phyloP scores from a whole-genome alignment of 495 filamentous ascomycete genomes.

The Penicillium angulare region DNA sequence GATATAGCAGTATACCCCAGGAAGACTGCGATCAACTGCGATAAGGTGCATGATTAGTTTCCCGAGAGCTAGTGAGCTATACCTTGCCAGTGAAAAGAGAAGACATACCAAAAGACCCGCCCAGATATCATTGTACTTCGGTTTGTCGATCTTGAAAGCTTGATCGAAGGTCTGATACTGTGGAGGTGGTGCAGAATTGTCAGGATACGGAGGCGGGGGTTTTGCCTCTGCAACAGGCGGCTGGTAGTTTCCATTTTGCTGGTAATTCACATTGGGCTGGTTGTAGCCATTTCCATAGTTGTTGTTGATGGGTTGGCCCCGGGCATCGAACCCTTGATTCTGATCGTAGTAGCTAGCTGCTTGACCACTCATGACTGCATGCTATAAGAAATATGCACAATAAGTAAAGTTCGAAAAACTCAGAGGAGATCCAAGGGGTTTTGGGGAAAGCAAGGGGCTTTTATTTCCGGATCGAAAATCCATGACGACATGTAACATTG shows the following conservation, averaged over 20 bases:
- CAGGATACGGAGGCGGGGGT: slow-evolving; percentile 22
- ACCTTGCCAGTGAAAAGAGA: not conserved
- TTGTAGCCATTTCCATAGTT: slow-evolving; percentile 7
- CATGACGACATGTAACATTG: slow-evolving; percentile 22
- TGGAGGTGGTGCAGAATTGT: slow-evolving; percentile 32
- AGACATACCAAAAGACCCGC: slow-evolving; percentile 67
- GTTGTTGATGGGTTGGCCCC: slow-evolving; percentile 18
- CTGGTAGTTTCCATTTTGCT: slow-evolving; percentile 19
- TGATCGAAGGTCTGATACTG: slow-evolving; percentile 58
- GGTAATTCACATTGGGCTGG: slow-evolving; percentile 12
- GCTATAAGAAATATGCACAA: not conserved
- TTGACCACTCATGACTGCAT: slow-evolving; percentile 43
- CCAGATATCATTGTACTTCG: slow-evolving; percentile 89
- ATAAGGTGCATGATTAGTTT: slow-evolving; percentile 11
- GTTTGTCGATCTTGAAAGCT: slow-evolving; percentile 73
- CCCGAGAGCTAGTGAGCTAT: too few species aligned
- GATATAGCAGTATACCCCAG: slow-evolving; percentile 76
- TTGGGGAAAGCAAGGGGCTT: slow-evolving; percentile 17
- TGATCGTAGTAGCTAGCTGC: slow-evolving; percentile 42
- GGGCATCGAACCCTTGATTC: slow-evolving; percentile 24
- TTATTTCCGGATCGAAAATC: slow-evolving; percentile 17
- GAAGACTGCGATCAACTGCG: slow-evolving; percentile 67
- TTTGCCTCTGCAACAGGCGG: slow-evolving; percentile 27
- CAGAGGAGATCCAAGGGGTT: not conserved
- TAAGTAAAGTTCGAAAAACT: slow-evolving; percentile 3